These are phyloP conservation scores for Candida fluviatilis DNA, from an alignment of 805 yeast genomes.

Conservation along the genomic window DNA sequence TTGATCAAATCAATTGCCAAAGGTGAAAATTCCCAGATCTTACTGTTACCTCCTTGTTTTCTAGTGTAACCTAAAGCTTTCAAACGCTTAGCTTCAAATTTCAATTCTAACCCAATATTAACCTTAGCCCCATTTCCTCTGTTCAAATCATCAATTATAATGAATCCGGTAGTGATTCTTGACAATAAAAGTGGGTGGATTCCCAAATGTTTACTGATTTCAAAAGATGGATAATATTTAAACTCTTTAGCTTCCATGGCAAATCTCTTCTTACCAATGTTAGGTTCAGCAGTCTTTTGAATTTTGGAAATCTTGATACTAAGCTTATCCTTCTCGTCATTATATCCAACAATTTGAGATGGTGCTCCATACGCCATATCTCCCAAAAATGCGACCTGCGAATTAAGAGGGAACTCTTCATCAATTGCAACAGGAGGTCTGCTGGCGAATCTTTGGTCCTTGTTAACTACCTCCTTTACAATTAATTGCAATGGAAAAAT, in stretches of 20 bases:
- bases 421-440: conserved; percentile 73
- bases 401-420: conserved; percentile 74
- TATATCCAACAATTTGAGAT: conserved; percentile 61
- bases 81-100: conserved; percentile 71
- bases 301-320: conserved; percentile 47
- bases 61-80: conserved; percentile 88
- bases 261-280: conserved; percentile 59
- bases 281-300: conserved; percentile 49
- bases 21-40: conserved; percentile 76
- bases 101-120: conserved; percentile 80
- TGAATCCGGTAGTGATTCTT: conserved; percentile 68
- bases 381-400: conserved; percentile 76
- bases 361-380: conserved; percentile 85
- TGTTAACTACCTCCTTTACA: conserved; percentile 68
- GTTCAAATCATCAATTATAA: conserved; percentile 52
- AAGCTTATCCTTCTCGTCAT: conserved; percentile 35
- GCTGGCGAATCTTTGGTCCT: conserved; percentile 70
- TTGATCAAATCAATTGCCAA: conserved; percentile 64
- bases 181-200: conserved; percentile 67
- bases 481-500: conserved; percentile 74
- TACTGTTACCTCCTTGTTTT: conserved; percentile 40
- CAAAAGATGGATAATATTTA: conserved; percentile 61
- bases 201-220: conserved; percentile 54
- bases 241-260: conserved; percentile 51
- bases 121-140: conserved; percentile 37